phyloP scores from a whole-genome alignment of 345 rosid genomes.

The Ceriops zippeliana region DNA sequence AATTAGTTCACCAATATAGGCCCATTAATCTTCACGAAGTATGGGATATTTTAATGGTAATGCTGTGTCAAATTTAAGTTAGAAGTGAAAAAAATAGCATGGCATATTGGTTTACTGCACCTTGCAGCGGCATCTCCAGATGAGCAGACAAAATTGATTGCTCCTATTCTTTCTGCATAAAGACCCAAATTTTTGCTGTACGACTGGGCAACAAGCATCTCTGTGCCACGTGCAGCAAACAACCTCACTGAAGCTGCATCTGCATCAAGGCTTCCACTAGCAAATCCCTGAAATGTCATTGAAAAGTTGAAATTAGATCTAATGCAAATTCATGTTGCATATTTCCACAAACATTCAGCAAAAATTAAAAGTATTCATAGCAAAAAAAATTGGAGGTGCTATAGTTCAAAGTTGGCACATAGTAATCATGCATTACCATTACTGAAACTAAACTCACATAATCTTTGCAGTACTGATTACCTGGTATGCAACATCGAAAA shows the following conservation, averaged over 20 bases:
- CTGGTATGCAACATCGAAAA: constrained; percentile 99
- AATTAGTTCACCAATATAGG: neutral
- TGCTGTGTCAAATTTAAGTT: neutral
- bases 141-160: constrained; percentile 82
- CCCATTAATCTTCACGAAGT: neutral
- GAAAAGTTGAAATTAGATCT: constrained; percentile 10
- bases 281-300: constrained; percentile 66
- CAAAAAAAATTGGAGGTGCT: too few relatives aligned
- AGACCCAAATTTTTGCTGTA: constrained; percentile 95
- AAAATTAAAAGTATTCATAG: too few relatives aligned
- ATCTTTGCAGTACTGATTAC: constrained; percentile 28
- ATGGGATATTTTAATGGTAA: neutral
- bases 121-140: constrained; percentile 81
- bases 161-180: constrained; percentile 90
- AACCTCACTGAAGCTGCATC: constrained; percentile 91
- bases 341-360: neutral
- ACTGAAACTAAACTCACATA: constrained; percentile 6
- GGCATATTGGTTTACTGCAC: constrained; percentile 27
- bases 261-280: constrained; percentile 93
- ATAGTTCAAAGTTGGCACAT: neutral
- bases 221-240: constrained; percentile 81
- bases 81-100: constrained; percentile 6
- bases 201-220: constrained; percentile 90
- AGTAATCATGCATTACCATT: neutral
- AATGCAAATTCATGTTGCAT: neutral